Evolutionary conservation across 129 eudicot genomes (phyloP), one percentile per base, ranked within the genome.

Genomic region (Saussurea involucrata): DNA sequence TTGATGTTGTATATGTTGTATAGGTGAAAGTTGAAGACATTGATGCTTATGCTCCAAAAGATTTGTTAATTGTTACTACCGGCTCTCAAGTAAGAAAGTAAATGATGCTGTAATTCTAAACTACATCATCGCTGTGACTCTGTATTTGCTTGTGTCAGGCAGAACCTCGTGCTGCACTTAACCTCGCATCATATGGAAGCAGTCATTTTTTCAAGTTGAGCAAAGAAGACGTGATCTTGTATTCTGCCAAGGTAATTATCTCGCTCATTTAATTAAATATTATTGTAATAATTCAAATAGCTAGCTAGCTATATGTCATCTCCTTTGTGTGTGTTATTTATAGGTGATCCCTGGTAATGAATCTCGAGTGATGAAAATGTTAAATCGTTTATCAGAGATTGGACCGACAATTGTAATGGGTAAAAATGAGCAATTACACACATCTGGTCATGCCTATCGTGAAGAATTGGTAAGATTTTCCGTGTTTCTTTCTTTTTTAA

Each of bases 271-370:
- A n/a, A 73, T 55, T 8, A 21, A 65, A 22, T 32, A 24, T 72
- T 76, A 66, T n/a, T 44, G 44, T 37, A 63, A 8, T 31, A 29
- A 5, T 24, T 58, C 2, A 22, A 33, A 33, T 60, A 32, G 65
- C 28, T 60, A 6, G 5, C 5, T 73, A n/a, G n/a, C 15, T 55
- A 68, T 77, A 36, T 22, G 22, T 21, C 25, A 25, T 69, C 13
- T 81, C 17, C 15, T 74, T 72, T 46, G 1, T 7, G 1, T 7
- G 28, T 78, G 44, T 76, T 66, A 36, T 68, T 78, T 85, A 44
- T 82, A 95, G 99, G 97, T 95, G 83, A 95, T 95, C 75, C 99
- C 99, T 69, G 99, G 99, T n/a, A 95, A 95, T 65, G 99, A 95
- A 80, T 89, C 88, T 22, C 84, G 97, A 32, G 94, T 88, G 36